A percentile compares a stretch with the other conserved stretches of the same genome.
Evolutionary conservation across 2,329 filamentous ascomycete species (phyloP).

Genomic region (Ophioceras dolichostomum): DNA sequence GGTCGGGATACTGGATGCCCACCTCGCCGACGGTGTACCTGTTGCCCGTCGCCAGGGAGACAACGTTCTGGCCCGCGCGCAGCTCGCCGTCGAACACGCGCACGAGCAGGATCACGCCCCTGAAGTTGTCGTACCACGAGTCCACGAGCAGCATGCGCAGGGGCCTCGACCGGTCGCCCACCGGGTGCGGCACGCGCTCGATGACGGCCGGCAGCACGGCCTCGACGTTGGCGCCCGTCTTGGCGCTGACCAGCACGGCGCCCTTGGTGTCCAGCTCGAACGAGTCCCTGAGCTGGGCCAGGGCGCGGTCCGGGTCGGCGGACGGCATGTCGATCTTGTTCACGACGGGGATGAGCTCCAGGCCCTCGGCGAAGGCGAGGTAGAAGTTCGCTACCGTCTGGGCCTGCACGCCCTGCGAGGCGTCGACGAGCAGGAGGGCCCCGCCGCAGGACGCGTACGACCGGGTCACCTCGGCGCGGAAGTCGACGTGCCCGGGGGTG

Average conservation of each 20-base stretch:
- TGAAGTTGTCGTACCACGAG: constrained; percentile 96
- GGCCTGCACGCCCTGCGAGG: constrained; percentile 90
- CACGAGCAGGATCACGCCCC: constrained; percentile 84
- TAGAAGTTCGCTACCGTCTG: constrained; percentile 99
- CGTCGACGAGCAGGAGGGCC: constrained; percentile 84
- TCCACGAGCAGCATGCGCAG: constrained; percentile 83
- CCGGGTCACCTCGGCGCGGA: constrained; percentile 87
- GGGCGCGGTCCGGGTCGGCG: constrained; percentile 72
- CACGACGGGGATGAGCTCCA: constrained; percentile 79
- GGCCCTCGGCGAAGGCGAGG: constrained; percentile 82
- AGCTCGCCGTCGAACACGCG: constrained; percentile 83
- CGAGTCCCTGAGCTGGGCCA: constrained; percentile 73
- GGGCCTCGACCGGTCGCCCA: constrained; percentile 58
- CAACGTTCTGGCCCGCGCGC: constrained; percentile 69
- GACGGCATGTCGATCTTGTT: constrained; percentile 95
- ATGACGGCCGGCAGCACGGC: constrained; percentile 77
- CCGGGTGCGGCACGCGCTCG: constrained; percentile 68
- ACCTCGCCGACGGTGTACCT: constrained; percentile 94
- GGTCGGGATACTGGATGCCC: constrained; percentile 87
- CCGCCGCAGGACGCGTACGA: constrained; percentile 96
- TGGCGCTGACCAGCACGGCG: constrained; percentile 69
- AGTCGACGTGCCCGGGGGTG: constrained; percentile 95
- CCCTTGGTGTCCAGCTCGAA: constrained; percentile 71
- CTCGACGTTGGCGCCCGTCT: constrained; percentile 81
- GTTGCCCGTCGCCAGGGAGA: constrained; percentile 76